Base-by-base conservation (phyloP, 2,329 filamentous ascomycete genomes). In the Penicillium sp. region DNA sequence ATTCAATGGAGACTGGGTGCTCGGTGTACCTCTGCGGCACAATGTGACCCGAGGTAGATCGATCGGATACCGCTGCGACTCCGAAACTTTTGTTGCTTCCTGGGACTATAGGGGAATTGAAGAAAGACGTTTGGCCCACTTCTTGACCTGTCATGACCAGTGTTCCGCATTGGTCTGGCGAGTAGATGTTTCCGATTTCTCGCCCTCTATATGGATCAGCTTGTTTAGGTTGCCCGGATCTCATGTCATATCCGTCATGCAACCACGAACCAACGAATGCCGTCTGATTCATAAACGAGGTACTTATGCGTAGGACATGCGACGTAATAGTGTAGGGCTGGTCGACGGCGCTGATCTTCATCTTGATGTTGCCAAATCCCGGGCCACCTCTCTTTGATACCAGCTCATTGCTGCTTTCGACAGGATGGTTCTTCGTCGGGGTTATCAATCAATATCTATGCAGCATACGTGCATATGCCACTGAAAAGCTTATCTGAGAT, bases 1-100 rank as follows among this genome's bases (percentile, higher is more conserved):
- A 67, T 68, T 59, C 57, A 62, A 59, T 70, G 66, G 66, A 61
- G 63, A 69, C 66, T 69, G 67, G 67, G 64, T 64, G 66, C 67
- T 66, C 55, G 61, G 64, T 61, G 58, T 63, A 53, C 58, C 58
- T 64, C 53, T 55, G 58, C 57, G 50, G 57, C 55, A 49, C 37
- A 29, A 31, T 39, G 54, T 63, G 61, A 54, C 59, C 59, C 58
- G 59, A 57, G 63, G 59, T 63, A 60, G 46, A 57, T 57, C 51
- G 58, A 58, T 57, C 64, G 65, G 64, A 67, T 66, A 61, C 60
- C 62, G 61, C 46, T 69, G 59, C 49, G 65, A 68, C 62, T 65
- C 64, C 64, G 64, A 63, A 59, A 59, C 54, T 60, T 50, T 54
- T 58, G 51, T 60, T 62, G 56, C 56, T 55, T 57, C 59, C 54